Conservation (phyloP, 768 basidiomycete species). For the Podaxis sp. region DNA sequence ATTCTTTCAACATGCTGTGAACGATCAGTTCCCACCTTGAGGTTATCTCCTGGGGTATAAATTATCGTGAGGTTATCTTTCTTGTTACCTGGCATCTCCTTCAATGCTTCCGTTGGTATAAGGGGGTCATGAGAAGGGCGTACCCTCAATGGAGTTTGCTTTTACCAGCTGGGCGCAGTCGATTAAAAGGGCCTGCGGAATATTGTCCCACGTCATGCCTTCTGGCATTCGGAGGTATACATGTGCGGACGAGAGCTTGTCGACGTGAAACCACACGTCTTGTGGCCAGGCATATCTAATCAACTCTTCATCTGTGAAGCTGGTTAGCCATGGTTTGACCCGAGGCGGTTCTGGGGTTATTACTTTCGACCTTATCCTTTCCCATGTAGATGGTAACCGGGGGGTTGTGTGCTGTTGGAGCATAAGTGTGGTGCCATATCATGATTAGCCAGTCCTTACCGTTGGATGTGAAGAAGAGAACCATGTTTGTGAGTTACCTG, state of each 20-base stretch:
- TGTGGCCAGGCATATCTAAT: slow-evolving; percentile 91
- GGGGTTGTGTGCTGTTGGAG: slow-evolving; percentile 52
- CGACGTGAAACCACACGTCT: slow-evolving; percentile 96
- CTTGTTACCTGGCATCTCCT: slow-evolving; percentile 78
- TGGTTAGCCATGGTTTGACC: slow-evolving; percentile 20
- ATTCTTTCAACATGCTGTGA: background rate
- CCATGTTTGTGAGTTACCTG: slow-evolving; percentile 33
- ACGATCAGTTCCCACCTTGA: slow-evolving; percentile 61
- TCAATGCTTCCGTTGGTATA: background rate
- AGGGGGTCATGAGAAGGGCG: background rate
- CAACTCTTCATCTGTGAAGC: slow-evolving; percentile 81
- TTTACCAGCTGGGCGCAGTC: slow-evolving; percentile 97
- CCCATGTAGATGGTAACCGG: slow-evolving; percentile 89
- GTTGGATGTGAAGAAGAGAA: slow-evolving; percentile 50
- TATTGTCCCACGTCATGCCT: slow-evolving; percentile 83
- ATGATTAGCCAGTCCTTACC: slow-evolving; percentile 25
- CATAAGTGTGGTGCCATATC: slow-evolving; percentile 2
- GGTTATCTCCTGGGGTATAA: slow-evolving; percentile 89
- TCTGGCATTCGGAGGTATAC: slow-evolving; percentile 92
- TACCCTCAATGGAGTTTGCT: slow-evolving; percentile 96
- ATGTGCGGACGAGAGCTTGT: slow-evolving; percentile 95
- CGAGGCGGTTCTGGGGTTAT: slow-evolving; percentile 24
- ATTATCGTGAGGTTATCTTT: slow-evolving; percentile 92
- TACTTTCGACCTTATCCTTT: slow-evolving; percentile 94
- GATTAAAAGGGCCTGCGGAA: slow-evolving; percentile 72